phyloP scores from a whole-genome alignment of 2,329 filamentous ascomycete genomes.

The Trichoderma guizhouense region DNA sequence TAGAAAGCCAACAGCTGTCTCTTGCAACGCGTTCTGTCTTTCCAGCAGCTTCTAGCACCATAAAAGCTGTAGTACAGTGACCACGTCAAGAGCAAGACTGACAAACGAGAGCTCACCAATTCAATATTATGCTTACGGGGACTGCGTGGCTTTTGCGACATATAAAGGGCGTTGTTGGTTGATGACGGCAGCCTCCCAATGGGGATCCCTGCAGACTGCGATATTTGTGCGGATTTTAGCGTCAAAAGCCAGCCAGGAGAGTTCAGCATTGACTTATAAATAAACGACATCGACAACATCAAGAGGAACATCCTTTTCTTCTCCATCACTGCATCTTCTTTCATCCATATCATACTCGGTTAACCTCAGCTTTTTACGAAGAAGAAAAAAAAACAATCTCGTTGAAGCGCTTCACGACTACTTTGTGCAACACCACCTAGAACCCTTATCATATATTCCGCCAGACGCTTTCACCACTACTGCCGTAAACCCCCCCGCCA shows the following conservation, averaged over 20 bases:
- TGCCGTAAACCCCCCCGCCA: neutral
- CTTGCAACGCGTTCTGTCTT: neutral
- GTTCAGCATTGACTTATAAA: neutral
- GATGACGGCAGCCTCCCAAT: neutral
- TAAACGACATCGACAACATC: neutral
- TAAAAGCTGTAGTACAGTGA: neutral
- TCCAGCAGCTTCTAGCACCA: neutral
- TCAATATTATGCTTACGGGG: neutral
- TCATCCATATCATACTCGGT: neutral
- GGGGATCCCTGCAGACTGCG: slow-evolving; percentile 18
- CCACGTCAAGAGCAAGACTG: neutral
- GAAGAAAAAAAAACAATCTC: neutral
- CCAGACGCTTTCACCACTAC: neutral
- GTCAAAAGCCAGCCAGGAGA: slow-evolving; percentile 14
- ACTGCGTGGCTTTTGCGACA: neutral
- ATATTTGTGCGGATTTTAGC: slow-evolving; percentile 38
- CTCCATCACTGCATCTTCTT: neutral
- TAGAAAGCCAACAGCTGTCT: neutral
- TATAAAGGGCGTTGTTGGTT: neutral
- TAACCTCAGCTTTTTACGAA: neutral
- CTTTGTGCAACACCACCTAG: neutral
- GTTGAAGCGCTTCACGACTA: neutral
- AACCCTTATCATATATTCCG: neutral
- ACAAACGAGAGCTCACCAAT: neutral
- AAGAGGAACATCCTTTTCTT: neutral